Evolutionary conservation across 2,329 filamentous ascomycete species (phyloP), one percentile per base, ranked within the genome.

Genomic region (Curvularia sp.): DNA sequence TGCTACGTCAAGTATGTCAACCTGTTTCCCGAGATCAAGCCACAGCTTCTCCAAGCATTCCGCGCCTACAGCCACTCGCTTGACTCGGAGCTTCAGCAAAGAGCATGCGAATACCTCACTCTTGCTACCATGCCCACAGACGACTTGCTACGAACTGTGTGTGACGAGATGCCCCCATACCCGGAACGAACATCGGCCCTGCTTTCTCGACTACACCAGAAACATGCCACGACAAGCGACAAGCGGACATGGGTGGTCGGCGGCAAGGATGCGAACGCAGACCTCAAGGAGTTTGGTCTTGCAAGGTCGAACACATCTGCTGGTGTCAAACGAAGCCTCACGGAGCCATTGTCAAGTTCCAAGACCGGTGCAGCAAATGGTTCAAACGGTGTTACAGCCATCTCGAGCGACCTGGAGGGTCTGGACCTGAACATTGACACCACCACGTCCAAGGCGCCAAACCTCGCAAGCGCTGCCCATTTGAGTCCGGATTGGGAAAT

Each of bases 1-100:
- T 96, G 90, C 53, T 99, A 97, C 75, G 84, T 98, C 84, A 99
- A 99, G 80, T 99, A 93, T 70, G 92, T 99, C 79, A 99, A 99
- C 77, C 81, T 99, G 51, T 99, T 99, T 77, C 95, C 95, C 1
- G 96, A 99, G 76, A 98, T 99, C 80, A 98, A 97, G 78, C 92
- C 93, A 8, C 94, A 97, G 76, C 86, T 99, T 3, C 81, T 98
- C 46, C 90, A 92, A 67, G 90, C 96, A 7, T 99, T 99, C 81
- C 86, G 90, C 61, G 84, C 93, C 30, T 98, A 97, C 79, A 97
- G 92, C 75, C 93, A 98, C 76, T 96, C 93, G 0, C 83, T 98
- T 28, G 95, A 99, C 76, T 92, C 95, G 0, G 95, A 99, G 76
- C 83, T 99, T 65, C 95, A 99, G 77, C 95, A 99, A 80, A 85